phyloP scores from a whole-genome alignment of 345 rosid genomes.

The Brassica nigra region DNA sequence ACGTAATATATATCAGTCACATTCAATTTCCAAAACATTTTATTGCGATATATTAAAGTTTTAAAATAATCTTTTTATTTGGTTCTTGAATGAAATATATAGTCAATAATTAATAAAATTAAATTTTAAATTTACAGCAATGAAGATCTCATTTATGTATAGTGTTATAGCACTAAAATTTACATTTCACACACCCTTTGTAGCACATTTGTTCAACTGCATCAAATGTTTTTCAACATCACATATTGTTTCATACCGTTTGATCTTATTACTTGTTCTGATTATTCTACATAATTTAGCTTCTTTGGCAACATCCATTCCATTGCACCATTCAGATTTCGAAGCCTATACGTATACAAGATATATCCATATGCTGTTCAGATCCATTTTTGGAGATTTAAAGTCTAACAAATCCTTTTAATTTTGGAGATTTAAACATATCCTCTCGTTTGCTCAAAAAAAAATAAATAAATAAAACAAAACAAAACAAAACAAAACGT shows the following conservation, averaged over 20 bases:
- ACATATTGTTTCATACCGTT: background rate
- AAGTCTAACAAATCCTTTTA: background rate
- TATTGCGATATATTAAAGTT: background rate
- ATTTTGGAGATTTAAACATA: background rate
- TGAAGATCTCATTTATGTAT: background rate
- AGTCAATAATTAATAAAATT: no score
- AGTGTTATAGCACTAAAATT: background rate
- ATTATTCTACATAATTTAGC: background rate
- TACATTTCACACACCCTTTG: background rate
- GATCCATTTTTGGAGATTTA: background rate
- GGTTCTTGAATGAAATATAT: no score
- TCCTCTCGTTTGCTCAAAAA: no score
- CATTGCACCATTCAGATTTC: background rate
- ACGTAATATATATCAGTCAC: background rate
- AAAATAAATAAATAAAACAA: no score
- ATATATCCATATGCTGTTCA: background rate
- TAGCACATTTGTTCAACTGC: background rate
- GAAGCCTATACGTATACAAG: background rate
- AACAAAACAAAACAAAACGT: no score
- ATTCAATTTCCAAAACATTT: background rate
- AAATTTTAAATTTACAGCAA: background rate
- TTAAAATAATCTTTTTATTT: no score
- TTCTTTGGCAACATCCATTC: background rate
- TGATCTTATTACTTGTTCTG: background rate
- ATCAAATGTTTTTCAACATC: background rate